Evolutionary conservation across 2,329 filamentous ascomycete species (phyloP), one percentile per base, ranked within the genome.

Genomic region (Huntiella bhutanensis): DNA sequence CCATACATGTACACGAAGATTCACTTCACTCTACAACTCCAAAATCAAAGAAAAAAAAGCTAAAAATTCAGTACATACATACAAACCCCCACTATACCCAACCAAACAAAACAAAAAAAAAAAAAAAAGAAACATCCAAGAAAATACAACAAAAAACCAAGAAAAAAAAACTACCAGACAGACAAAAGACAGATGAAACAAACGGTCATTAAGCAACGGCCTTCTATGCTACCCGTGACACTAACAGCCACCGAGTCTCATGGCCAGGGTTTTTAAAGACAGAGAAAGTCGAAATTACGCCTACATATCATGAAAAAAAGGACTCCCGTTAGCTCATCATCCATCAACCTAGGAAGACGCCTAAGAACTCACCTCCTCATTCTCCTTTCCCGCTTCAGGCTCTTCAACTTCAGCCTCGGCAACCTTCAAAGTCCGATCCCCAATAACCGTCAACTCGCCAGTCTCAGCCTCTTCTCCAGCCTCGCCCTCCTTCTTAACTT

Each of bases 401-500:
- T 65, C 61, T 41, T 59, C 55, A 43, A 63, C 58, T 22, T 56
- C 51, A 52, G 59, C 59, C 53, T 64, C 59, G 43, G 62, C 57
- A n/a, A 58, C 51, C 45, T 63, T 63, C 47, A 62, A 59, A 42
- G 63, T 60, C 36, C 58, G 57, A 50, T 65, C 63, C 3, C 56
- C 55, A 39, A 64, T 56, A 12, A 54, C 33, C 46, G 57, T 55
- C 10, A 47, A 52, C 37, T 58, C 62, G 12, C 47, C 47, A 42
- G 51, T 56, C 22, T 67, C 62, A 43, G 57, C 58, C 17, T 62
- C 65, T 44, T 69, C 63, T 11, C 59, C 54, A 55, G 70, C 71
- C 41, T 61, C 60, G 49, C 70, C 66, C 33, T 73, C 72, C 32
- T 60, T 52, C 11, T 60, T 53, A 28, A 64, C 62, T 41, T 80